Evolutionary conservation across 2,329 filamentous ascomycete species (phyloP), one percentile per base, ranked within the genome.

Genomic region (Fusarium setosum): DNA sequence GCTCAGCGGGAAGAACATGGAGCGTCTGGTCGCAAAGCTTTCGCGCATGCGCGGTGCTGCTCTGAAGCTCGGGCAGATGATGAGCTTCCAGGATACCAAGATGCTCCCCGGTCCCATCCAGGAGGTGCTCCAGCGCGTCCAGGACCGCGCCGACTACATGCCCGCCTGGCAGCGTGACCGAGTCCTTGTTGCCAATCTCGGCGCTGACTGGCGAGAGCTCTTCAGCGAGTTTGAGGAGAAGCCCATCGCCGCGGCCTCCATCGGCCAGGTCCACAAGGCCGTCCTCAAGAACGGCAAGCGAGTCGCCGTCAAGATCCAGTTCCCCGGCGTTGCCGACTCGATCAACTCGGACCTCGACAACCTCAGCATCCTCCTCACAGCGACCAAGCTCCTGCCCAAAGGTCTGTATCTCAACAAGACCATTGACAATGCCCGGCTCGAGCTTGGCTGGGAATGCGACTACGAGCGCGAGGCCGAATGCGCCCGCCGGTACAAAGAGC

Each of bases 91-190:
- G 82, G 96, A 99, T 79, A 89, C 93, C 34, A 98, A 97, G 78
- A 94, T 97, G 89, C 86, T 99, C 10, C 96, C 96, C 0, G 88
- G 87, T 1, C 88, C 92, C 1, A 94, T 99, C 48, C 93, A 96
- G 68, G 88, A 95, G 72, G 93, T 99, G 2, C 82, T 99, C 12
- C 94, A 97, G 75, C 90, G 96, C 6, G 96, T 99, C 0, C 96
- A 99, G 76, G 96, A 99, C 76, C 90, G 93, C 56, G 96, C 96
- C 35, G 95, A 99, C 77, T 99, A 98, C 77, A 99, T 99, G 96
- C 96, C 96, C 1, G 87, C 93, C 3, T 97, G 90, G 76, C 96
- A 99, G 77, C 90, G 96, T 11, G 90, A 99, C 76, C 89, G 90
- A 60, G 95, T 99, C 1, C 85, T 99, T 7, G 78, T 83, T 0